These are phyloP conservation scores for Neurospora sp. DNA, from an alignment of 495 filamentous ascomycete genomes.

Conservation along the genomic window DNA sequence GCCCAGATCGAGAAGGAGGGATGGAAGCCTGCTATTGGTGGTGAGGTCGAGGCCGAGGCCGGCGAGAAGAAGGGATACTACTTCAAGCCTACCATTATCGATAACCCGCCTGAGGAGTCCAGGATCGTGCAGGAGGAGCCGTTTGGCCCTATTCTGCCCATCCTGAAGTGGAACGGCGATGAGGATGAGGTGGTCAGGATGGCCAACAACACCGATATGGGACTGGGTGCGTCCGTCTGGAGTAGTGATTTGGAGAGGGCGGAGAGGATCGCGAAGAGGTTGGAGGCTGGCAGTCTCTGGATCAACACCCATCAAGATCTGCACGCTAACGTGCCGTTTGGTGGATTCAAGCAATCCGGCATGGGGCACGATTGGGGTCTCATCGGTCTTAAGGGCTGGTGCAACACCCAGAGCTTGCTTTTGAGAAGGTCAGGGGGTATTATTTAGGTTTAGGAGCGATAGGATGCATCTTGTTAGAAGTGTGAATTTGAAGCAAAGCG, in stretches of 20 bases:
- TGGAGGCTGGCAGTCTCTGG: constrained; percentile 49
- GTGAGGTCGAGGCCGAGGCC: constrained; percentile 11
- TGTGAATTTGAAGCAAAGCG: background rate
- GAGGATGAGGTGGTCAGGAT: constrained; percentile 48
- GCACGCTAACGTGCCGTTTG: constrained; percentile 36
- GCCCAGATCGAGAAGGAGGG: constrained; percentile 33
- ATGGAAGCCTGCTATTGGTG: constrained; percentile 33
- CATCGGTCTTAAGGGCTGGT: constrained; percentile 39
- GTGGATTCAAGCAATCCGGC: constrained; percentile 48
- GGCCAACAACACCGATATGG: constrained; percentile 46
- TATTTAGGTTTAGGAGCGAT: background rate
- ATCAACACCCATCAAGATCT: constrained; percentile 39
- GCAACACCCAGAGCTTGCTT: constrained; percentile 31
- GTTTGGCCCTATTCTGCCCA: constrained; percentile 48
- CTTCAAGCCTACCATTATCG: constrained; percentile 40
- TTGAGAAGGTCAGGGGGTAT: background rate
- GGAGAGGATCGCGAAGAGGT: constrained; percentile 35
- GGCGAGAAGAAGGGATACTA: constrained; percentile 31
- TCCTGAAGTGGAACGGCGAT: constrained; percentile 41
- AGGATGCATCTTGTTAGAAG: background rate
- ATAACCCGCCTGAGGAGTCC: constrained; percentile 34
- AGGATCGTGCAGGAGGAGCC: constrained; percentile 38
- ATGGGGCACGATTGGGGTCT: constrained; percentile 46
- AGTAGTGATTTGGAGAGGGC: constrained; percentile 41
- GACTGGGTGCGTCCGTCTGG: constrained; percentile 50